These are phyloP conservation scores for Pseudoscleropodium purum DNA, from an alignment of 225 moss, liverwort and hornwort genomes.

Conservation along the genomic window DNA sequence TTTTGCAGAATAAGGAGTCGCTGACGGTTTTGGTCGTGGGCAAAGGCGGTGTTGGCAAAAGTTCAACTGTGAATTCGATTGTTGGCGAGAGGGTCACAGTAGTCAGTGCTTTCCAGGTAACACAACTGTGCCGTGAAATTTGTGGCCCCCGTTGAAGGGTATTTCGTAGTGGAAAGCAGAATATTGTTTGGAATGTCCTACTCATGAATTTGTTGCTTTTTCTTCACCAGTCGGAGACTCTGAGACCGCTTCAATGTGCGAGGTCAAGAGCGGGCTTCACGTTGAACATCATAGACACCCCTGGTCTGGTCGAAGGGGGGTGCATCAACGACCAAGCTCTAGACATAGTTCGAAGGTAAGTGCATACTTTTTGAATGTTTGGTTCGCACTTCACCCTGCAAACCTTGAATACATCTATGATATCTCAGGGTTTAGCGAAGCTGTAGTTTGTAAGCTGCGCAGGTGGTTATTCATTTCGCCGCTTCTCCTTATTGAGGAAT, in stretches of 20 bases:
- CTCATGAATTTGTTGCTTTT: background rate
- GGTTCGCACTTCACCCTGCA: background rate
- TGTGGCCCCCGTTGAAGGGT: background rate
- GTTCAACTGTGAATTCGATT: conserved; percentile 92
- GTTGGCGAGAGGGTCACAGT: conserved; percentile 91
- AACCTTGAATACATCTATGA: background rate
- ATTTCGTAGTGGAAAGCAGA: background rate
- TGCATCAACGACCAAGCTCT: conserved; percentile 88
- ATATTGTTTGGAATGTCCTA: background rate
- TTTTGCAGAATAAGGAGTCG: conserved; percentile 75
- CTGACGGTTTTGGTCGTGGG: conserved; percentile 83
- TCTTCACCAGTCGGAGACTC: conserved; percentile 66
- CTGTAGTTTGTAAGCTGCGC: background rate
- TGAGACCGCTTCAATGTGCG: conserved; percentile 91
- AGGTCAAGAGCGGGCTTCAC: conserved; percentile 90
- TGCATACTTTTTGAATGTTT: background rate
- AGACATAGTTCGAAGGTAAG: conserved; percentile 78
- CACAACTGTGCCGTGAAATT: background rate
- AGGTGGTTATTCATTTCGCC: background rate
- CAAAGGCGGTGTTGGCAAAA: conserved; percentile 97
- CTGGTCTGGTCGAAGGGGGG: conserved; percentile 93
- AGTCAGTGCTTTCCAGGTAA: conserved; percentile 94
- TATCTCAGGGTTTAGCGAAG: background rate
- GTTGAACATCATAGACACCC: conserved; percentile 88
- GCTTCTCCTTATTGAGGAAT: background rate